Conservation (phyloP, 257 asterid genomes). For the Fraxinus quadrangulata region DNA sequence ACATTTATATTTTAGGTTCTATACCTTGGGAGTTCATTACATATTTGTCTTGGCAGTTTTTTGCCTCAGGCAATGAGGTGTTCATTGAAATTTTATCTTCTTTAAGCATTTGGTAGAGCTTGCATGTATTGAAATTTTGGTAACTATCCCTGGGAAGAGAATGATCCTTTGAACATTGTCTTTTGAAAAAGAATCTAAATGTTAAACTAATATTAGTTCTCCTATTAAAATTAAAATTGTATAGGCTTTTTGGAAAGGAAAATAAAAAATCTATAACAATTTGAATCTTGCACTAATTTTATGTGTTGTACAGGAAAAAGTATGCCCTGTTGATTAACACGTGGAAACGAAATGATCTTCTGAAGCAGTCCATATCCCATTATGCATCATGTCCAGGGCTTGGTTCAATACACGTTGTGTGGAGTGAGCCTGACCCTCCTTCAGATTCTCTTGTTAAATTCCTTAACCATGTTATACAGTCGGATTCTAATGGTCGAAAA, state of each 20-base stretch:
- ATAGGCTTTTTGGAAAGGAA: neutral
- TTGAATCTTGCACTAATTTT: neutral
- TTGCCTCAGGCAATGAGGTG: neutral
- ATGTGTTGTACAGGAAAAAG: slow-evolving; percentile 57
- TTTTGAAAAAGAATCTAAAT: neutral
- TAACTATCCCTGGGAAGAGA: neutral
- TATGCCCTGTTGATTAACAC: slow-evolving; percentile 80
- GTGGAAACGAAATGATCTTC: slow-evolving; percentile 87
- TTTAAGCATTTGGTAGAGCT: neutral
- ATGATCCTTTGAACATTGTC: neutral
- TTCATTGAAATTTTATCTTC: neutral
- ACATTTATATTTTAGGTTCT: neutral
- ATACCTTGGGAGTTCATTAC: neutral
- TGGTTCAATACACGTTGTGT: slow-evolving; percentile 66
- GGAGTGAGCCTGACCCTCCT: slow-evolving; percentile 88
- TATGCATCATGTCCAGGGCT: slow-evolving; percentile 73
- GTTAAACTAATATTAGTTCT: neutral
- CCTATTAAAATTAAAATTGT: neutral
- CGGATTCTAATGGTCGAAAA: slow-evolving; percentile 46
- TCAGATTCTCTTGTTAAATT: slow-evolving; percentile 55
- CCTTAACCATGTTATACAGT: slow-evolving; percentile 46
- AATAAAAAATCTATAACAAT: neutral
- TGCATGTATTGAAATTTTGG: neutral
- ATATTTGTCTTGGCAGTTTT: neutral
- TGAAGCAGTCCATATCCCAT: slow-evolving; percentile 74